Conservation (phyloP, 495 filamentous ascomycete species). For the Massariosphaeria phaeospora region DNA sequence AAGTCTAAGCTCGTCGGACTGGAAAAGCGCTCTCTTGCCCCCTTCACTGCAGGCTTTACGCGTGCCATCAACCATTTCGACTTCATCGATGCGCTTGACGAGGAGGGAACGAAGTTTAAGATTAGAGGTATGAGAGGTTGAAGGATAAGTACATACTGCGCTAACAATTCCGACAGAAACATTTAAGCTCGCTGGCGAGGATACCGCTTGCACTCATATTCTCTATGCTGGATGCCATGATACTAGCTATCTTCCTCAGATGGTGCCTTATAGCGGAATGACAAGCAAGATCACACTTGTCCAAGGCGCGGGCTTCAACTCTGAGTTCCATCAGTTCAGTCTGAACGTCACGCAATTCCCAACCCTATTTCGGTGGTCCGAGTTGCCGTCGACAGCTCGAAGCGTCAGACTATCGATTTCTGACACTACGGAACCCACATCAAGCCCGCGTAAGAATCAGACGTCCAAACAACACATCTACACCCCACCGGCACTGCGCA, state of each 20-base stretch:
- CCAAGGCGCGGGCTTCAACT: conserved; percentile 35
- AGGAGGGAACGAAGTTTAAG: conserved; percentile 58
- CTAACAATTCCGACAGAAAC: conserved; percentile 42
- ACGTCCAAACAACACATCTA: not conserved
- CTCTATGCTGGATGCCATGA: conserved; percentile 63
- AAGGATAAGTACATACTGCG: not conserved
- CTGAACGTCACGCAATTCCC: conserved; percentile 35
- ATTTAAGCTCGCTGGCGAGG: conserved; percentile 54
- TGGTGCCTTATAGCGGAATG: conserved; percentile 46
- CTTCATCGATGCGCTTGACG: conserved; percentile 55
- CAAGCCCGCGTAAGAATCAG: not conserved
- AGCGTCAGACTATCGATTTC: not conserved
- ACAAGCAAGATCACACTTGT: conserved; percentile 51
- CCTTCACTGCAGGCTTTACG: conserved; percentile 53
- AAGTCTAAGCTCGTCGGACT: conserved; percentile 47
- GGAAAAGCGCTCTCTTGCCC: conserved; percentile 50
- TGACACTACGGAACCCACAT: not conserved
- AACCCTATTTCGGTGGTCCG: conserved; percentile 32
- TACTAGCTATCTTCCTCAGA: conserved; percentile 51
- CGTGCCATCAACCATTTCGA: conserved; percentile 56
- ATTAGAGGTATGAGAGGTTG: conserved; percentile 41
- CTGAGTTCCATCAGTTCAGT: conserved; percentile 33
- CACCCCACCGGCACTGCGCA: not conserved
- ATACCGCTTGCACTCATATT: conserved; percentile 62
- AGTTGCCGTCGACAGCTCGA: conserved; percentile 1